Base-by-base conservation (phyloP, 192 early-diverging fungal species). In the Physocladia obscura region DNA sequence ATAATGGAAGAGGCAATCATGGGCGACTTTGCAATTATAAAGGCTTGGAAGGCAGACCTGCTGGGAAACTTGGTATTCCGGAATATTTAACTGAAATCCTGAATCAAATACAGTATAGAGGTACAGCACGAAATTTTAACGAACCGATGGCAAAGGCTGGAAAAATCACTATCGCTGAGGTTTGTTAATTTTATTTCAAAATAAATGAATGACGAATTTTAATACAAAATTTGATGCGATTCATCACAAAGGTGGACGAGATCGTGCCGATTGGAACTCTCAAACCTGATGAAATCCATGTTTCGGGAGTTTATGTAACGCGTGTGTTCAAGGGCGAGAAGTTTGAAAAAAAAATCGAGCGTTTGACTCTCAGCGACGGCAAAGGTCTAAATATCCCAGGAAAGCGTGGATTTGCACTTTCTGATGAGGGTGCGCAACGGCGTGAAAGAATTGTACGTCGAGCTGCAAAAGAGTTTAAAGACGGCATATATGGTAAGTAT, bases 21-120 rank as follows among this genome's bases (percentile, higher is more conserved):
- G 0, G 91, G 91, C 19, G 89, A 92, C 73, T 89, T 79, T 77
- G 82, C 88, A 0, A 74, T 92, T 15, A 82, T 92, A 69, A 92
- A 92, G 79, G 91, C 91, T n/a, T 92, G 89, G 89, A 92, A 92
- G 80, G 91, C 82, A 19, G 90, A 92, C 69, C 82, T 80, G 55
- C 80, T 86, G n/a, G 90, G 90, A 32, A 92, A 92, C 75, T 71
- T 90, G 29, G 76, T 90, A 19, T 91, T 91, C 80, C 15, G 60
- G 57, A 49, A 57, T 6, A 13, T 13, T 48, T 48, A 5, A 39
- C 11, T 54, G 22, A 1, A 40, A 2, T 17, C 0, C 27, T 39
- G 27, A 35, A 24, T 17, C 34, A 75, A 27, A 6, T 63, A 21
- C 29, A n/a, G 15, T 24, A 24, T 19, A 67, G 63, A 73, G 82